These are phyloP conservation scores for Rhododendron henanense DNA, from an alignment of 148 eudicot species.

Conservation along the genomic window DNA sequence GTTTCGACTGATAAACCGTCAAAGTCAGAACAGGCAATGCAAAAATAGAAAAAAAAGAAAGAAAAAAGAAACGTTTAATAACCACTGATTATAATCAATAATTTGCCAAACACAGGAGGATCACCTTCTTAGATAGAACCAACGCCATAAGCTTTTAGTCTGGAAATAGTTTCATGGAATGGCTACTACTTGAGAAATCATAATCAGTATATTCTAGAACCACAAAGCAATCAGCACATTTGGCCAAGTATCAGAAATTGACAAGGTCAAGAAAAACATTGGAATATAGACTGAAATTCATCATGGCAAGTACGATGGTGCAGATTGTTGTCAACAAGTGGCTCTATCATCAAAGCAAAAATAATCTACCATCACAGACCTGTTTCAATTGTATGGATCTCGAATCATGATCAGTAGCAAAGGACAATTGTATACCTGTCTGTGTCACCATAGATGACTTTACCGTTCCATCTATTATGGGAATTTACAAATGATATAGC, in stretches of 20 bases:
- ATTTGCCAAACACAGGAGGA: background rate
- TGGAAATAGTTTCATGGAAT: background rate
- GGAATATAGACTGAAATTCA: background rate
- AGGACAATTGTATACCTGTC: conserved; percentile 57
- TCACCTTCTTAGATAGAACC: background rate
- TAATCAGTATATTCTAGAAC: background rate
- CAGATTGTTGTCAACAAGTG: background rate
- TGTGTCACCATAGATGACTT: conserved; percentile 92
- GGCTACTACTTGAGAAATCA: background rate
- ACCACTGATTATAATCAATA: background rate
- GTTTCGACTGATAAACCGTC: background rate
- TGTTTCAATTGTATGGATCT: background rate
- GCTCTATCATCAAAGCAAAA: background rate
- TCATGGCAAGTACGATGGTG: background rate
- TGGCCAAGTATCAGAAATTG: background rate
- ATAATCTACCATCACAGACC: background rate
- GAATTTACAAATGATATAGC: conserved; percentile 75
- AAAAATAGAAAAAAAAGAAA: background rate
- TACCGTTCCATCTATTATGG: conserved; percentile 78
- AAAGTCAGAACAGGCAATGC: background rate
- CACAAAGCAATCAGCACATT: background rate
- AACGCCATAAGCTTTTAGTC: background rate
- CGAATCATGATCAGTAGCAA: background rate
- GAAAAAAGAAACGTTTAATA: too few relatives aligned
- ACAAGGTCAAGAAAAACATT: background rate